Percentiles rank a stretch among this genome's conserved stretches.
Evolutionary conservation across 2,329 filamentous ascomycete species (phyloP).

Genomic region (Aspergillus ruber): DNA sequence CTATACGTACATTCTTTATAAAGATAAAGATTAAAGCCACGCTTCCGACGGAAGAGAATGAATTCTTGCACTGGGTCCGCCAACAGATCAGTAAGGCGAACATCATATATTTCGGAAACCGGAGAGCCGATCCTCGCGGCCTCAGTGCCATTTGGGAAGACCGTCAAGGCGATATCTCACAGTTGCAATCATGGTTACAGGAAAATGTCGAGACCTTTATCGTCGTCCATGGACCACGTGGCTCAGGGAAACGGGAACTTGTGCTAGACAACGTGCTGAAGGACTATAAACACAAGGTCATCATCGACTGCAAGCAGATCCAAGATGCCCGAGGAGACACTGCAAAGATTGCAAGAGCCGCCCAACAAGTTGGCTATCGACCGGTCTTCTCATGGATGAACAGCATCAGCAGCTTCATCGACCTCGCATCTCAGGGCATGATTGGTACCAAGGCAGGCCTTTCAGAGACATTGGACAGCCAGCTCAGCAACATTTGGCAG

Average conservation of each 20-base stretch:
- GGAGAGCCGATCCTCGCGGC: slow-evolving; percentile 58
- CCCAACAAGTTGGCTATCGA: slow-evolving; percentile 76
- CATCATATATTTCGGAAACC: slow-evolving; percentile 35
- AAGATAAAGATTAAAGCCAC: slow-evolving; percentile 76
- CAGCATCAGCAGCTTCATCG: slow-evolving; percentile 83
- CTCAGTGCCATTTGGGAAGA: slow-evolving; percentile 83
- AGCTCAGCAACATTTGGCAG: slow-evolving; percentile 82
- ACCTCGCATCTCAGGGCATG: slow-evolving; percentile 86
- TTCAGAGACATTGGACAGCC: slow-evolving; percentile 83
- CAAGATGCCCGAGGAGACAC: slow-evolving; percentile 85
- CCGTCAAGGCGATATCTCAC: slow-evolving; percentile 71
- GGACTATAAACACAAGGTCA: slow-evolving; percentile 66
- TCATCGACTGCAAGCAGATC: slow-evolving; percentile 89
- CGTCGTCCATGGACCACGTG: slow-evolving; percentile 84
- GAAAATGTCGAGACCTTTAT: slow-evolving; percentile 90
- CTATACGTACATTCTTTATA: slow-evolving; percentile 88
- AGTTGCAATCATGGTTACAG: slow-evolving; percentile 77
- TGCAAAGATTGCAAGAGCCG: slow-evolving; percentile 74
- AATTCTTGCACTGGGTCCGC: slow-evolving; percentile 73
- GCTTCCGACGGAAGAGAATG: slow-evolving; percentile 67
- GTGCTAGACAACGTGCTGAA: slow-evolving; percentile 78
- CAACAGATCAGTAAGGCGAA: slow-evolving; percentile 49
- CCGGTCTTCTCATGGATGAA: slow-evolving; percentile 97
- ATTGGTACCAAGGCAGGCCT: slow-evolving; percentile 93
- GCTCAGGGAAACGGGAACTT: slow-evolving; percentile 83